These are phyloP conservation scores for Phytophthora constricta DNA, from an alignment of 352 stramenopile species.

Conservation along the genomic window DNA sequence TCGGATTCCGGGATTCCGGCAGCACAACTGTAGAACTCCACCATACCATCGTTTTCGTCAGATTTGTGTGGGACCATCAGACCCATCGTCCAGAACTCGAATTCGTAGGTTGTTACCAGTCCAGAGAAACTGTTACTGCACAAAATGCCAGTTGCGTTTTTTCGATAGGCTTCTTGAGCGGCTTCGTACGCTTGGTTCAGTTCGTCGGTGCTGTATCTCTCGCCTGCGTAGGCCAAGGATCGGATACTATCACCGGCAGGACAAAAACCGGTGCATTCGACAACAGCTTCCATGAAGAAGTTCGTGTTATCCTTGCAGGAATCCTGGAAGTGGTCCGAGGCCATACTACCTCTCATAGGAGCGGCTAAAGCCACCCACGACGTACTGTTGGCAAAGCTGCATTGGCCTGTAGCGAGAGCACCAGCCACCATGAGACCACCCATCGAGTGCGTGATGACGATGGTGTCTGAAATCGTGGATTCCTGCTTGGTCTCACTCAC, in stretches of 20 bases:
- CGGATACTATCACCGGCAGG: constrained; percentile 13
- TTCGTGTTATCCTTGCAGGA: constrained; percentile 12
- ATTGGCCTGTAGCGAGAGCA: constrained; percentile 35
- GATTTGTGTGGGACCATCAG: constrained; percentile 26
- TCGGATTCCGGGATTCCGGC: constrained; percentile 32
- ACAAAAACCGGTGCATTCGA: constrained; percentile 25
- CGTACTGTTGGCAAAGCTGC: constrained; percentile 25
- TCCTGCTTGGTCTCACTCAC: constrained; percentile 4
- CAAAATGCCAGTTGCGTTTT: constrained; percentile 23
- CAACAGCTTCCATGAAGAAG: constrained; percentile 14
- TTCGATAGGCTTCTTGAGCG: constrained; percentile 14
- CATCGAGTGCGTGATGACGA: constrained; percentile 38
- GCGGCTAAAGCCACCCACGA: constrained; percentile 32
- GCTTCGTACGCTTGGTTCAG: constrained; percentile 23
- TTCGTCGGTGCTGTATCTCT: constrained; percentile 7
- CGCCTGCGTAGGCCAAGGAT: constrained; percentile 32
- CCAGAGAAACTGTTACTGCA: constrained; percentile 33
- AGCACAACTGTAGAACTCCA: constrained; percentile 38
- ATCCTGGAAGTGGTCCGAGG: constrained; percentile 31
- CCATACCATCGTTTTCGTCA: constrained; percentile 33
- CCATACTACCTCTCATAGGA: constrained; percentile 37
- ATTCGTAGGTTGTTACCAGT: constrained; percentile 25
- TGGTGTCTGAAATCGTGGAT: constrained; percentile 18
- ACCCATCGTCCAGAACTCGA: constrained; percentile 3
- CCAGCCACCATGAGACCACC: constrained; percentile 26